Conservation (phyloP, 768 basidiomycete genomes). For the Mycena chlorophos region DNA sequence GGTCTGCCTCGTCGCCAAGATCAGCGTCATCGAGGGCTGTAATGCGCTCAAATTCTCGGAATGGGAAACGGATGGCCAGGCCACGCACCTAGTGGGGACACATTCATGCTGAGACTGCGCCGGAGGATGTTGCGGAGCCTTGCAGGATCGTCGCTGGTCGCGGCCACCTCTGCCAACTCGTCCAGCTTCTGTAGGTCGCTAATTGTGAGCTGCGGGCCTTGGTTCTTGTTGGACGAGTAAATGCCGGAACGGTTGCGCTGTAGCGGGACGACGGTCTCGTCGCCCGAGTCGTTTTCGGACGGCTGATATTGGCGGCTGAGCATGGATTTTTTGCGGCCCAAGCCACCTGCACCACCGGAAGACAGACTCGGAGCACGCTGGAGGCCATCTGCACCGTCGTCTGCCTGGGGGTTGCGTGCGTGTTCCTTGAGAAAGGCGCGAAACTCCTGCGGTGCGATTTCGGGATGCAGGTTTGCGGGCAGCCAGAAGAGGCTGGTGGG, state of each 20-base stretch:
- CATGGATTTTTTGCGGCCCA: conserved; percentile 91
- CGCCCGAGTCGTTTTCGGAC: conserved; percentile 71
- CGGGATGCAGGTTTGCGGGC: conserved; percentile 93
- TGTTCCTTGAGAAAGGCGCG: conserved; percentile 94
- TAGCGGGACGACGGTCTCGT: conserved; percentile 64
- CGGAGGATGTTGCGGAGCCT: conserved; percentile 76
- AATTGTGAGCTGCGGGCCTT: conserved; percentile 86
- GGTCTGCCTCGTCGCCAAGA: conserved; percentile 78
- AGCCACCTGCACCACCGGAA: conserved; percentile 42
- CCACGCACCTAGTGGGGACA: conserved; percentile 81
- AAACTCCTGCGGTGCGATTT: conserved; percentile 96
- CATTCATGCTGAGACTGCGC: conserved; percentile 85
- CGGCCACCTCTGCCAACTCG: conserved; percentile 88
- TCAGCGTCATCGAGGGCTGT: conserved; percentile 70
- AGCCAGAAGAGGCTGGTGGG: conserved; percentile 97
- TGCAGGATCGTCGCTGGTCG: conserved; percentile 77
- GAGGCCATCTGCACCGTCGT: conserved; percentile 40
- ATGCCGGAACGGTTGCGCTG: conserved; percentile 69
- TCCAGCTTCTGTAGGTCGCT: conserved; percentile 93
- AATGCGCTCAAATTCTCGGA: conserved; percentile 48
- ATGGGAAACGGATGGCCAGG: conserved; percentile 9
- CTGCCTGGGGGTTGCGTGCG: conserved; percentile 59
- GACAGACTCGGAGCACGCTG: conserved; percentile 47
- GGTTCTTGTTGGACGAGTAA: conserved; percentile 47
- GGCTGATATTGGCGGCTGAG: conserved; percentile 92